These are phyloP conservation scores for Penicillium concentricum DNA, from an alignment of 2,329 filamentous ascomycete species.

Conservation along the genomic window DNA sequence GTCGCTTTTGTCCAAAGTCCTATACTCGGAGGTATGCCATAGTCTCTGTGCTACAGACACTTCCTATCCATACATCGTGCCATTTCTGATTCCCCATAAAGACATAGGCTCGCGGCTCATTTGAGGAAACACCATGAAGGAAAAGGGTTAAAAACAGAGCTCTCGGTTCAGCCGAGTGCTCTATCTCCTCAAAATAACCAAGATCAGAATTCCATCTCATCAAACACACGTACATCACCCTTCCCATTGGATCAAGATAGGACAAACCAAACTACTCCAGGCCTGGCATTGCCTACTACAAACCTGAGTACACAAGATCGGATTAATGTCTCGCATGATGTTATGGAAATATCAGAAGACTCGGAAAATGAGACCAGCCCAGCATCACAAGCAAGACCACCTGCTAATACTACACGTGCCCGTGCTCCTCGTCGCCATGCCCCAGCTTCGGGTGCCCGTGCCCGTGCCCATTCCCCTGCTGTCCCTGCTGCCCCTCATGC, in stretches of 20 bases:
- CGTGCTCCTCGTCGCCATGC: not conserved
- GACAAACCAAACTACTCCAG: not conserved
- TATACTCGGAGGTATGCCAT: conserved; percentile 1
- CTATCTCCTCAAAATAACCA: not conserved
- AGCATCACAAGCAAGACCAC: not conserved
- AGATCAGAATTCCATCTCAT: not conserved
- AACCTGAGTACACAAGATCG: not conserved
- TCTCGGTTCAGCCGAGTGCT: not conserved
- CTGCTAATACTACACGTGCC: not conserved
- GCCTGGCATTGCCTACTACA: not conserved
- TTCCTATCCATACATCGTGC: not conserved
- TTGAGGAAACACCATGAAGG: not conserved
- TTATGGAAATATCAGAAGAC: not conserved
- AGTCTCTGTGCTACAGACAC: not conserved
- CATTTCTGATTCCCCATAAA: not conserved
- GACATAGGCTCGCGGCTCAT: not conserved
- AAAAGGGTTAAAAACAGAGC: not conserved
- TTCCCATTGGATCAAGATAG: not conserved
- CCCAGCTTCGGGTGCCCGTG: not conserved
- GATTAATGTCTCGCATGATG: not conserved
- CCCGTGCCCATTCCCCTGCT: not conserved
- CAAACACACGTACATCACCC: not conserved
- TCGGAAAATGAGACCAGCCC: not conserved
- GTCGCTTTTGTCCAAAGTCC: not conserved
- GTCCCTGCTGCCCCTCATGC: not conserved